Evolutionary conservation across 2,329 filamentous ascomycete species (phyloP), one percentile per base, ranked within the genome.

Genomic region (Pseudocercospora fijiensis): DNA sequence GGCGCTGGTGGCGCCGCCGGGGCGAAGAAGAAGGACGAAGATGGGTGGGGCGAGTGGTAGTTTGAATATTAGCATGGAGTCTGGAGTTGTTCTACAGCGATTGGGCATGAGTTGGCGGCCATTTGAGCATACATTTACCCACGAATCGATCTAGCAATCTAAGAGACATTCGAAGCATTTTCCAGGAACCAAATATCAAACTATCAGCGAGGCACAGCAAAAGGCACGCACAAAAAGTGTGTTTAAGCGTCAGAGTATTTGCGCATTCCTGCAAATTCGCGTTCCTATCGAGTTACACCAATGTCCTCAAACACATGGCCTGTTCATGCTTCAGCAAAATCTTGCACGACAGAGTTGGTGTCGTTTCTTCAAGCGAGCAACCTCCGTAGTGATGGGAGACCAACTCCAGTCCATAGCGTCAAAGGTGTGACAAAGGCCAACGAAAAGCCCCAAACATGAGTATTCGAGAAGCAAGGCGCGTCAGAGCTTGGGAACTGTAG

Each of bases 21-120:
- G 3, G 68, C 67, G 22, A 71, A 72, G 47, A 80, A 81, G 70
- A 81, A 81, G 64, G 82, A 85, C 65, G 85, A 87, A 61, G 84
- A 84, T 60, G 78, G 77, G 20, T 87, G 85, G 85, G 82, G 83
- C 57, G 84, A 86, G 26, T 49, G 45, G 52, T 43, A 45, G 45
- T 59, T 47, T 33, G 53, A 28, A 33, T 55, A 59, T 57, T 11
- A 66, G 64, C 64, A 62, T 41, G 64, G 66, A 65, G 66, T 67
- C 57, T 58, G 63, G 66, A 57, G 64, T 68, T 68, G 57, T 33
- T 56, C 20, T 16, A 22, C 49, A 27, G 16, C 49, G 24, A 16
- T 9, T 11, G 11, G 49, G 24, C 13, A 24, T 52, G 24, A 52
- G 3, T 52, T 27, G 49, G 49, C 5, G 24, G 24, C 49, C 49